These are phyloP conservation scores for Tothia fuscella DNA, from an alignment of 2,329 filamentous ascomycete species.

Conservation along the genomic window DNA sequence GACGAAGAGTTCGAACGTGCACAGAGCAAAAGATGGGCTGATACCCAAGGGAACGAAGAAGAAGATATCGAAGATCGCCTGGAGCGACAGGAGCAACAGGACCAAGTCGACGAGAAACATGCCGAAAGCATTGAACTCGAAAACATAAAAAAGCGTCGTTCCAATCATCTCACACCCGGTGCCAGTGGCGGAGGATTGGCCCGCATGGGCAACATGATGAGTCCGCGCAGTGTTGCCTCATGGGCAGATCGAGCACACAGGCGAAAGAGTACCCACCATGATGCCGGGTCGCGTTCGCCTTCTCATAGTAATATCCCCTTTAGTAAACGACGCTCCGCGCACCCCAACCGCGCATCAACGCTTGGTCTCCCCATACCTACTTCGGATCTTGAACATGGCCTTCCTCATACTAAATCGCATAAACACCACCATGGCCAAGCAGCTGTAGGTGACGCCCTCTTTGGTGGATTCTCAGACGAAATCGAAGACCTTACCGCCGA, in stretches of 20 bases:
- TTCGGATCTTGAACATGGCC: background rate
- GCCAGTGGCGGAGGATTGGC: background rate
- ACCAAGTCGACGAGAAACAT: conserved; percentile 20
- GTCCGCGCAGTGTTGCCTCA: background rate
- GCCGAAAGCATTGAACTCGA: conserved; percentile 33
- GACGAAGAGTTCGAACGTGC: conserved; percentile 79
- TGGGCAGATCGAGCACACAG: conserved; percentile 6
- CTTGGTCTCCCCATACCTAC: background rate
- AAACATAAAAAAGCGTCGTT: conserved; percentile 5
- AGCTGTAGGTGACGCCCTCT: conserved; percentile 61
- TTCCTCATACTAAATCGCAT: conserved; percentile 8
- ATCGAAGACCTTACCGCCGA: conserved; percentile 88
- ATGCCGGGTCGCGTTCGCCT: background rate
- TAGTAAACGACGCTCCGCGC: background rate
- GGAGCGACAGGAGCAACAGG: conserved; percentile 28
- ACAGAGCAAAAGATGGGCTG: conserved; percentile 56
- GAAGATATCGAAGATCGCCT: conserved; percentile 33
- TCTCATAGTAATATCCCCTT: conserved; percentile 8
- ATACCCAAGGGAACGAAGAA: conserved; percentile 29
- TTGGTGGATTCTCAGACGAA: conserved; percentile 79
- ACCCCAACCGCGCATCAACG: background rate
- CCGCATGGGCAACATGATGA: background rate
- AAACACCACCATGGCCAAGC: conserved; percentile 53
- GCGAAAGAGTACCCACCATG: conserved; percentile 1
- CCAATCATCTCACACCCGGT: conserved; percentile 2